Conservation (phyloP, 768 basidiomycete species). For the Suillus brevipes region DNA sequence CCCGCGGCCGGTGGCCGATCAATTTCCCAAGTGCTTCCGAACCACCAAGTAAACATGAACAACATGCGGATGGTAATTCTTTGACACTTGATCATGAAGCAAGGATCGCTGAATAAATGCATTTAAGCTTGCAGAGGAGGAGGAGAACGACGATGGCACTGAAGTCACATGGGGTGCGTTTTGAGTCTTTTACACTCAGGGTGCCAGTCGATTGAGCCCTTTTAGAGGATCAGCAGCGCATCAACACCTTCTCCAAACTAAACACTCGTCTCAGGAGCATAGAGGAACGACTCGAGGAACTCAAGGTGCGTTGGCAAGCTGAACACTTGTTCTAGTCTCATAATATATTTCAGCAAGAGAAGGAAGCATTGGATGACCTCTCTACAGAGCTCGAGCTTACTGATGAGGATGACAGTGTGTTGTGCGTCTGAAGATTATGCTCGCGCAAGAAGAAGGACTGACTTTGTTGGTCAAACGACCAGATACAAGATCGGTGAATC, state of each 20-base stretch:
- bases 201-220: slow-evolving; percentile 1
- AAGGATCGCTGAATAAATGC: slow-evolving; percentile 4
- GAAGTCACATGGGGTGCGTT: slow-evolving; percentile 84
- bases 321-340: neutral
- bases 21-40: slow-evolving; percentile 2
- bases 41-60: slow-evolving; percentile 29
- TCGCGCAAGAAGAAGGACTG: slow-evolving; percentile 2
- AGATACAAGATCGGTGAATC: slow-evolving; percentile 92
- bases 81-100: slow-evolving; percentile 10
- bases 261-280: slow-evolving; percentile 75
- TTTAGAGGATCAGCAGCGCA: slow-evolving; percentile 82
- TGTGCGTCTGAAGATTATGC: slow-evolving; percentile 47
- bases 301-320: slow-evolving; percentile 56
- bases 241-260: slow-evolving; percentile 89
- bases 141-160: slow-evolving; percentile 70
- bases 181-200: neutral
- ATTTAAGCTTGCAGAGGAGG: slow-evolving; percentile 67
- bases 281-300: slow-evolving; percentile 66
- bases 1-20: too few species aligned
- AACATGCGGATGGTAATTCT: slow-evolving; percentile 58
- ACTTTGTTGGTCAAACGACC: neutral
- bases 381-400: slow-evolving; percentile 84
- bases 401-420: slow-evolving; percentile 77
- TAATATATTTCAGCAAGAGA: slow-evolving; percentile 72
- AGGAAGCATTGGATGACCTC: slow-evolving; percentile 91